Percentiles rank a stretch among this genome's conserved stretches.
phyloP scores from a whole-genome alignment of 257 asterid genomes.

The Solanum chaucha region DNA sequence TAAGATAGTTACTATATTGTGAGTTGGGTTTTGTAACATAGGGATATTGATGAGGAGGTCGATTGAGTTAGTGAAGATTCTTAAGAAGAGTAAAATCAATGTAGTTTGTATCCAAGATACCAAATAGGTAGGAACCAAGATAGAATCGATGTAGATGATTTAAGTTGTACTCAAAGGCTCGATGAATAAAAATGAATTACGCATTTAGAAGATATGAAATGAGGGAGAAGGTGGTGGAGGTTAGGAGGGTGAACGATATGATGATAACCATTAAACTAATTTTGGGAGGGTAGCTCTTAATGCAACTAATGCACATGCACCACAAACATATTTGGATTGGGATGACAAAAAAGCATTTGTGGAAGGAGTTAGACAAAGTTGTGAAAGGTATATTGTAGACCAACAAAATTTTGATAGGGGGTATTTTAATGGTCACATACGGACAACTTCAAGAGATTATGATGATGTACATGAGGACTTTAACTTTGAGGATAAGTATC shows the following conservation, averaged over 20 bases:
- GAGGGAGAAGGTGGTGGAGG: neutral
- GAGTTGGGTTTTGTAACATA: neutral
- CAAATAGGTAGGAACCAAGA: neutral
- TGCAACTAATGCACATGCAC: neutral
- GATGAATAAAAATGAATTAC: no score
- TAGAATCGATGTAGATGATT: no score
- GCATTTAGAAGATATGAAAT: neutral
- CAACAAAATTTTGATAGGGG: neutral
- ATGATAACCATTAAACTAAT: neutral
- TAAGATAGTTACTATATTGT: no score
- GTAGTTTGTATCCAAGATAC: neutral
- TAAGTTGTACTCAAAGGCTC: neutral
- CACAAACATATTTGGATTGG: neutral
- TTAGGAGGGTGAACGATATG: neutral
- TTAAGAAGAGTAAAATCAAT: neutral
- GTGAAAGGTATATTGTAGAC: neutral
- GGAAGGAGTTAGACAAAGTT: neutral
- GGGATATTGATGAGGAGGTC: neutral
- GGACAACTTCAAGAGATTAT: neutral
- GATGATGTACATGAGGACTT: neutral
- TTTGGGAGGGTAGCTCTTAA: neutral
- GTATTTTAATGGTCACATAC: neutral
- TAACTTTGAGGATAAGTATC: neutral
- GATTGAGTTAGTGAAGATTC: neutral
- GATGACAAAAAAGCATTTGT: neutral